phyloP scores from a whole-genome alignment of 768 basidiomycete species.

The Dioszegia aurantiaca region DNA sequence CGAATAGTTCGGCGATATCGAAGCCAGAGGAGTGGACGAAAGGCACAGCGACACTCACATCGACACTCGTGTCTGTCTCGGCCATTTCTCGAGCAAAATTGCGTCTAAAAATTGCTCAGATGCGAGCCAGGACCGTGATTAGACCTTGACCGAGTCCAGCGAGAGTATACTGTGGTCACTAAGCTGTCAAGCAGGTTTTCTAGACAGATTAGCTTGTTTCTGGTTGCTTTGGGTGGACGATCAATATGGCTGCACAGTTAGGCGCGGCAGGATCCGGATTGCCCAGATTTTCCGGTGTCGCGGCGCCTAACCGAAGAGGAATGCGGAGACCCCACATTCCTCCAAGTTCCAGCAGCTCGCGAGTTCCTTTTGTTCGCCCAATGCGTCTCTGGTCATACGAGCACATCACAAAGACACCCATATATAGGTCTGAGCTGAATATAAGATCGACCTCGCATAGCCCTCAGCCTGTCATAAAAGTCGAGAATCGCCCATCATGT shows the following conservation, averaged over 20 bases:
- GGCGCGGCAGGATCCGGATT: too few species aligned
- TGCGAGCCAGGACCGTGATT: background rate
- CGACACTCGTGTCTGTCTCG: background rate
- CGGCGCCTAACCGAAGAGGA: too few species aligned
- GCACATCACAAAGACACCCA: too few species aligned
- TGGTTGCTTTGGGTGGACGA: background rate
- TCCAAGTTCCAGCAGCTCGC: background rate
- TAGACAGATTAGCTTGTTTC: background rate
- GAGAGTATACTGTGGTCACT: background rate
- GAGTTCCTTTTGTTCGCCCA: constrained; percentile 2
- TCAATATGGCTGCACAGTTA: background rate
- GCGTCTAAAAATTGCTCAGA: background rate
- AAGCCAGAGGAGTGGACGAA: background rate
- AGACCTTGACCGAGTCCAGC: background rate
- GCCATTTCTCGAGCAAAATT: background rate
- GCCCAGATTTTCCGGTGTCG: too few species aligned
- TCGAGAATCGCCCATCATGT: too few species aligned
- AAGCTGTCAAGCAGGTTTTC: constrained; percentile 2
- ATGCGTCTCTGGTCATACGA: too few species aligned
- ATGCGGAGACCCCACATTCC: background rate
- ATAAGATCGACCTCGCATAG: too few species aligned
- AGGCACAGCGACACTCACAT: constrained; percentile 5
- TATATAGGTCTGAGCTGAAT: too few species aligned
- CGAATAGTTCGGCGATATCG: background rate
- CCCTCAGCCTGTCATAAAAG: too few species aligned